phyloP scores from a whole-genome alignment of 768 basidiomycete genomes.

The Tulasnella sp. region DNA sequence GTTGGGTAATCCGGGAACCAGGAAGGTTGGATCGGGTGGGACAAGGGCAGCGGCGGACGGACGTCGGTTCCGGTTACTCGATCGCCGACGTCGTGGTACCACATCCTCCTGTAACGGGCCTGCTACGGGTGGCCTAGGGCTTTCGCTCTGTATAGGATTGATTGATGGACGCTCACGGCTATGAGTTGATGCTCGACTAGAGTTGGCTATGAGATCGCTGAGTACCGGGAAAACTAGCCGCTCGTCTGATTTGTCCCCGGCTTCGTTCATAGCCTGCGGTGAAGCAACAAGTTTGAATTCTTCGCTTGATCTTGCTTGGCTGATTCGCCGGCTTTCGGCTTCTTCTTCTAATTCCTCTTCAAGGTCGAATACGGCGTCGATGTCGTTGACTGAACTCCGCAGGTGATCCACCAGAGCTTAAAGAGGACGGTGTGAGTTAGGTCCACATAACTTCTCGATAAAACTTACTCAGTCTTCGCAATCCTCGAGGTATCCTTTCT shows the following conservation, averaged over 20 bases:
- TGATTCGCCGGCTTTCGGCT: constrained; percentile 4
- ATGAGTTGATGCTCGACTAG: constrained; percentile 23
- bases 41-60: constrained; percentile 13
- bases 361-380: constrained; percentile 75
- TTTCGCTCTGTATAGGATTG: constrained; percentile 18
- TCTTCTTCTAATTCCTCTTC: constrained; percentile 43
- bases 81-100: background rate
- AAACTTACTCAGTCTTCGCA: constrained; percentile 61
- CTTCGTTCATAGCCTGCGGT: background rate
- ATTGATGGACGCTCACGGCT: constrained; percentile 33
- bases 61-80: constrained; percentile 4
- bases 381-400: constrained; percentile 58
- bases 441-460: background rate
- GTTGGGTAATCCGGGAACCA: constrained; percentile 29
- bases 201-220: constrained; percentile 23
- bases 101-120: background rate
- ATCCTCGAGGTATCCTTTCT: constrained; percentile 61
- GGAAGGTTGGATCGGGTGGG: constrained; percentile 16
- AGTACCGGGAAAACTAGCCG: constrained; percentile 25
- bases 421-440: background rate
- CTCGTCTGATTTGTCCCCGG: constrained; percentile 21
- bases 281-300: background rate
- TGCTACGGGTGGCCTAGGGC: constrained; percentile 16
- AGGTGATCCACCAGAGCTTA: constrained; percentile 73
- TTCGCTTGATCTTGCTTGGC: background rate